Evolutionary conservation across 164 flowering plant species (phyloP), one percentile per base, ranked within the genome.

Genomic region (Dillenia suffruticosa): DNA sequence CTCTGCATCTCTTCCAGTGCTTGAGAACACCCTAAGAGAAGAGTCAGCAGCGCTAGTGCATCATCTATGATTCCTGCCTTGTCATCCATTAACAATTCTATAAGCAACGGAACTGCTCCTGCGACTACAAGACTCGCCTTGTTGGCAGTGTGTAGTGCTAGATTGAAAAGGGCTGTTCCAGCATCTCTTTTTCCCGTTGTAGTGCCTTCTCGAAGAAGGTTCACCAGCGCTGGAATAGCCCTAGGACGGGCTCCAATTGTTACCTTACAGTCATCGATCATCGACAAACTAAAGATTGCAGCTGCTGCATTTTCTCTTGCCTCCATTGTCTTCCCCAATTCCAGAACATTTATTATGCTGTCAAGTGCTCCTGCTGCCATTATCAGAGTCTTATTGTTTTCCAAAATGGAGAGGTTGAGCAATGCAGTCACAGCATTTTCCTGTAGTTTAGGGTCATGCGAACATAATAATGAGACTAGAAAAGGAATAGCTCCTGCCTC

Each of bases 251-350:
- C 79, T 9, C 92, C 95, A n/a, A 86, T 86, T 1, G 73, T 65
- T 43, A 72, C 72, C 72, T 90, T 89, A 72, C 73, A 66, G 9
- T 86, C 90, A 59, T 84, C 86, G 1, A 81, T 62, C 70, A 84
- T 67, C 0, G 98, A 82, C 73, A 91, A 68, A 78, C 94, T 87
- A 68, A 77, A 81, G 56, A 87, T 70, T 3, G 89, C 68, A 13
- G 92, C 95, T 48, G 96, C 92, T 51, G 96, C 92, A 70, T 92
- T 89, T 76, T 85, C 95, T 66, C 86, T 82, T 11, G 92, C 88
- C 66, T 88, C 95, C 87, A 72, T 82, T 46, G 82, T 85, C 65
- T 63, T 77, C 19, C 95, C 92, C 1, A 62, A 63, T 56, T 69
- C 63, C 40, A 89, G 59, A 32, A 86, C 87, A 12, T 77, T 64